Evolutionary conservation across 495 filamentous ascomycete genomes (phyloP).

Genomic region (Xylaria bambusicola): DNA sequence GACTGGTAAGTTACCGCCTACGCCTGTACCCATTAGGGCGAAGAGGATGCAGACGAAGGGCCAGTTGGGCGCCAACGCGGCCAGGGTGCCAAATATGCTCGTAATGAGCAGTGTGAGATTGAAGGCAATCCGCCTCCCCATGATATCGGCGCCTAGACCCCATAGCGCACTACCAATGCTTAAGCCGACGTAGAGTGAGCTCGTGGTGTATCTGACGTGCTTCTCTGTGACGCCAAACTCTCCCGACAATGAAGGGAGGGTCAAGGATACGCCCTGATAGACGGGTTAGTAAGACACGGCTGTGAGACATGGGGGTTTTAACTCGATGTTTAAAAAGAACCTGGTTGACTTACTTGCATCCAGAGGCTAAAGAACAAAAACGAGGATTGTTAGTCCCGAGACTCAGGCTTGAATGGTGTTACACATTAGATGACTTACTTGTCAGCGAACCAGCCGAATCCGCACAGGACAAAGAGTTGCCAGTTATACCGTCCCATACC

Average conservation of each 20-base stretch:
- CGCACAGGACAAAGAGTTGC: slow-evolving; percentile 79
- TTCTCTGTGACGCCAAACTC: slow-evolving; percentile 63
- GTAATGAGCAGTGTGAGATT: slow-evolving; percentile 74
- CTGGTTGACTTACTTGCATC: slow-evolving; percentile 48
- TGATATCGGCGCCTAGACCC: slow-evolving; percentile 75
- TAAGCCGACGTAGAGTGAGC: slow-evolving; percentile 59
- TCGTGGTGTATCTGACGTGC: slow-evolving; percentile 55
- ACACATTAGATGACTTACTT: slow-evolving; percentile 41
- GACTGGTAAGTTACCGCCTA: slow-evolving; percentile 76
- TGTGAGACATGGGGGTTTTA: background rate
- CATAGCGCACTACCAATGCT: slow-evolving; percentile 75
- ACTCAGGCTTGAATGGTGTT: too few relatives aligned
- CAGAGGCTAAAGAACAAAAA: slow-evolving; percentile 48
- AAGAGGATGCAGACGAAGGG: slow-evolving; percentile 61
- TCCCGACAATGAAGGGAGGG: slow-evolving; percentile 66
- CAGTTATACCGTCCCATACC: slow-evolving; percentile 88
- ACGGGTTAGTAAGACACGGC: slow-evolving; percentile 23
- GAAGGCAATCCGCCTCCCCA: slow-evolving; percentile 74
- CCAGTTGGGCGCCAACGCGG: slow-evolving; percentile 68
- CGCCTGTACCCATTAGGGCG: slow-evolving; percentile 51
- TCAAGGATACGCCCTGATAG: slow-evolving; percentile 72
- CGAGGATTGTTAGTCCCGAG: too few relatives aligned
- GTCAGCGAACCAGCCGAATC: slow-evolving; percentile 72
- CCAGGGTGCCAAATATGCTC: slow-evolving; percentile 68
- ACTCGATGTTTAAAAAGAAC: background rate